Conservation (phyloP, 2,329 filamentous ascomycete genomes). For the Akanthomyces dipterigenus region DNA sequence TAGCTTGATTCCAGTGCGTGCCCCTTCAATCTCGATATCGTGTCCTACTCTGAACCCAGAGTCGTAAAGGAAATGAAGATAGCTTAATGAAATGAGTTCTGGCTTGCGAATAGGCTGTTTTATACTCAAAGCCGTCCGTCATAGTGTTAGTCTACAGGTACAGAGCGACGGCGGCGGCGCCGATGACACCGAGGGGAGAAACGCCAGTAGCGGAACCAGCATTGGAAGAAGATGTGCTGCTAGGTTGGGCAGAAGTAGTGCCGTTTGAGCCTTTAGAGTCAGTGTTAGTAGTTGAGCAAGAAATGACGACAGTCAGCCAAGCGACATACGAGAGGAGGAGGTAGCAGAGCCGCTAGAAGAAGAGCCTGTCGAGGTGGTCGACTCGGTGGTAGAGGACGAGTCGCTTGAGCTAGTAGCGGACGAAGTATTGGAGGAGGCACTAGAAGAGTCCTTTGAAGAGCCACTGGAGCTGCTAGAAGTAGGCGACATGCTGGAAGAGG, state of each 20-base stretch:
- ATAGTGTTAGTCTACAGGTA: not conserved
- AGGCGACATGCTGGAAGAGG: slow-evolving; percentile 1
- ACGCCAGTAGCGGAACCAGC: not conserved
- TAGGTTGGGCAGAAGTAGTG: not conserved
- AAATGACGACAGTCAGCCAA: no score
- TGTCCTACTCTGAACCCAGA: not conserved
- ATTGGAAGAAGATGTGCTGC: not conserved
- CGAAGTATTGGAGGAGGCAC: not conserved
- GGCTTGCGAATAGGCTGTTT: no score
- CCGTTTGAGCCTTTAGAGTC: not conserved
- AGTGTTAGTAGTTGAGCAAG: not conserved
- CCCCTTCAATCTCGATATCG: no score
- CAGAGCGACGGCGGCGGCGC: slow-evolving; percentile 1
- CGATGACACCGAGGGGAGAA: not conserved
- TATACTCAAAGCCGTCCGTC: no score
- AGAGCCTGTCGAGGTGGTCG: not conserved
- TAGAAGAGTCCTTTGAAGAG: slow-evolving; percentile 17
- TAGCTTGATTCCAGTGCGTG: not conserved
- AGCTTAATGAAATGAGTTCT: not conserved
- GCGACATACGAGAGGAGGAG: slow-evolving; percentile 1
- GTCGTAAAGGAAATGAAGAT: not conserved
- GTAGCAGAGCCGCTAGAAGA: not conserved
- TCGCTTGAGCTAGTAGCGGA: not conserved
- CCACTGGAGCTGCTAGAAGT: slow-evolving; percentile 5
- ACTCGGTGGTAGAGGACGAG: not conserved